Evolutionary conservation across 2,329 filamentous ascomycete genomes (phyloP), one percentile per base, ranked within the genome.

Genomic region (Diaporthe nobilis): DNA sequence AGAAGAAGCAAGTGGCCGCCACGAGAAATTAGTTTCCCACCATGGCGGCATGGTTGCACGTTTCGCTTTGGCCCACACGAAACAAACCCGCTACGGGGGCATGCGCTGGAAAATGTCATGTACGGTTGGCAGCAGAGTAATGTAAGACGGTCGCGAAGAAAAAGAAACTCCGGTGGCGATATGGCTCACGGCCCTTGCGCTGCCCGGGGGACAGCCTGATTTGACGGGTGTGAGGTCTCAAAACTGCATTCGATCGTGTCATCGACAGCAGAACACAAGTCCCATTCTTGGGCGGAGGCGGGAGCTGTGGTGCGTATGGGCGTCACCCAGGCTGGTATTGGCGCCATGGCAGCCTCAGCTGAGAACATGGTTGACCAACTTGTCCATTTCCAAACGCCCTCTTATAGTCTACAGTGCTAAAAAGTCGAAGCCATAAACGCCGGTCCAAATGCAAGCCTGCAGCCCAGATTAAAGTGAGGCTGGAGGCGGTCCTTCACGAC

Each of bases 361-460:
- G 65, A 55, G 10, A 34, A 4, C 34, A 42, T 39, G 65, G 25
- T 55, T n/a, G 15, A 28, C 47, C 42, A 49, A 22, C 3, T 70
- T 39, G 2, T 42, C 34, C 65, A 70, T 42, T 55, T 55, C n/a
- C 15, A 22, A 42, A 42, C 34, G 22, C 22, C 34, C n/a, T 47
- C n/a, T 55, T 7, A 39, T 39, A 25, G 49, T 39, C 65, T 55
- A 42, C 34, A 20, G 22, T 55, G 25, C 5, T 15, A 7, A 42
- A 42, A 42, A 55, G 34, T 8, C 1, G 20, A 68, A n/a, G 31
- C 65, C 65, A 4, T 4, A n/a, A 55, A 70, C 65, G 22, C 65
- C 49, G 28, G n/a, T 55, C 34, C 65, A 34, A 42, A 70, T 70
- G 65, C 65, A 70, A 53, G 47, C 20, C 44, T 44, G 25, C 31